These are phyloP conservation scores for Wickerhamiella bombiphila DNA, from an alignment of 805 yeast species.

Conservation along the genomic window DNA sequence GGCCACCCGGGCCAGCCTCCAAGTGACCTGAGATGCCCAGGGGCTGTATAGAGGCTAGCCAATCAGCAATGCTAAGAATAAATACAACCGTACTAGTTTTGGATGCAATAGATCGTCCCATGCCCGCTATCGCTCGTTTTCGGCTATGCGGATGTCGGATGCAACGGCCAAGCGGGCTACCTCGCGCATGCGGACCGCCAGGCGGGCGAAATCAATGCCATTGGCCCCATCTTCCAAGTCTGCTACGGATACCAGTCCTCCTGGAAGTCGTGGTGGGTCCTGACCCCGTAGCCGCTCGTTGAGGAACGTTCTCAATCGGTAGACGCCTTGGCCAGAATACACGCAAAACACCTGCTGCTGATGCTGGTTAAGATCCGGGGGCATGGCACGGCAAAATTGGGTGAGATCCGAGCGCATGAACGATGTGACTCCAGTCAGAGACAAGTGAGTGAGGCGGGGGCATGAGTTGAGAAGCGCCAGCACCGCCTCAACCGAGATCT, in stretches of 20 bases:
- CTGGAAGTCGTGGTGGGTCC: no score
- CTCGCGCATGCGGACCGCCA: background rate
- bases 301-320: slow-evolving; percentile 54
- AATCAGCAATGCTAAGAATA: no score
- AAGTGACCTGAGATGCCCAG: no score
- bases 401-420: slow-evolving; percentile 77
- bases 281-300: no score
- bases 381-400: slow-evolving; percentile 79
- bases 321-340: slow-evolving; percentile 81
- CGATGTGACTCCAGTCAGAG: slow-evolving; percentile 84
- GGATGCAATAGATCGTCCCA: no score
- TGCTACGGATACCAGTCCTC: no score
- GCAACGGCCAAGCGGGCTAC: background rate
- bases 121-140: no score
- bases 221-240: background rate
- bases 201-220: background rate
- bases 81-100: no score
- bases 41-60: no score
- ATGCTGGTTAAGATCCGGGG: slow-evolving; percentile 75
- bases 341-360: slow-evolving; percentile 84
- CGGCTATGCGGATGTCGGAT: no score
- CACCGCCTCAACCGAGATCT: slow-evolving; percentile 65
- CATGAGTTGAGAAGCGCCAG: slow-evolving; percentile 60
- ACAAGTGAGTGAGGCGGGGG: slow-evolving; percentile 75
- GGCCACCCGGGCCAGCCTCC: no score